Base-by-base conservation (phyloP, 129 eudicot genomes). In the Logfia minima region DNA sequence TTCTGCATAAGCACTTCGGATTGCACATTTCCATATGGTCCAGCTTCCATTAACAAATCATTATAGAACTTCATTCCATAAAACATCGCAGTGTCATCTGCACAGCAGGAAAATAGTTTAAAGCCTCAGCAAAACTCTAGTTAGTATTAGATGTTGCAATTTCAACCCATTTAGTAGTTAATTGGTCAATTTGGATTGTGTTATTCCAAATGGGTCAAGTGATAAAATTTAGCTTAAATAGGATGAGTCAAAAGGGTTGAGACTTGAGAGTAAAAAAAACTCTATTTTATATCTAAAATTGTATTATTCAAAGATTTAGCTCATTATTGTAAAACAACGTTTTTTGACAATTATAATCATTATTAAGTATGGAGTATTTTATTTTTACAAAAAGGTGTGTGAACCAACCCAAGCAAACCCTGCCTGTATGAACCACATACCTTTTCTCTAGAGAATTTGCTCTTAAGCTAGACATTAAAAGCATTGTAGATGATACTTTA, bases 51-150 rank as follows among this genome's bases (percentile, higher is more conserved):
- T 34, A 92, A 64, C 43, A 92, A 83, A 70, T 92, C 98, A 67
- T 92, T 92, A 66, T 88, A 92, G 66, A 88, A 92, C 72, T 92
- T 92, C 92, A 87, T 88, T 16, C 98, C 98, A 58, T 85, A 92
- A 53, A 92, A 92, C 98, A 92, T 92, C 13, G 75, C 98, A 6
- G 94, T 92, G 73, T 92, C 98, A 82, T 92, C 98, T 92, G 89
- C 87, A 74, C 28, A 77, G 9, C 52, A 79, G 26, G 19, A 51
- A 28, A 32, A 39, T 19, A 72, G 23, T 64, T 76, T 34, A 74
- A 4, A 7, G 2, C 7, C 45, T 77, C 11, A 52, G 7, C 4
- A 31, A 32, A 62, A 32, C 8, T 32, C 14, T 16, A 56, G 26
- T 48, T 8, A 43, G 90, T 23, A 19, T 19, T 19, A 58, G 64